Evolutionary conservation across 2,329 filamentous ascomycete genomes (phyloP).

Genomic region (Claviceps monticola): DNA sequence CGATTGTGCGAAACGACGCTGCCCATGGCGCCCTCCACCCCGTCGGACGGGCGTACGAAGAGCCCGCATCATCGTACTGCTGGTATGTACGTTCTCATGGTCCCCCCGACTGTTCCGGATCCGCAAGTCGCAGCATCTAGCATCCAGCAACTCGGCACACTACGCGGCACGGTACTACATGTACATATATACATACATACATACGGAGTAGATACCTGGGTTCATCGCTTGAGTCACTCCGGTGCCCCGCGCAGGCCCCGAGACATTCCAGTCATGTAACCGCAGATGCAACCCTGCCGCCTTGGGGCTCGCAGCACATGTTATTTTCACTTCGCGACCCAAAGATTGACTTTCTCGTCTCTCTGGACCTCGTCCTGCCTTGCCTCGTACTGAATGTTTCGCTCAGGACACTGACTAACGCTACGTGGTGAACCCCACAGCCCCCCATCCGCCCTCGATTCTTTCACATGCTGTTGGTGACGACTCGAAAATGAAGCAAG

Average conservation of each 20-base stretch:
- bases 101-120: conserved; percentile 6
- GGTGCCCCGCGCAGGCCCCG: neutral
- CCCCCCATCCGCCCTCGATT: neutral
- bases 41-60: conserved; percentile 1
- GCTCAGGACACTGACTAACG: neutral
- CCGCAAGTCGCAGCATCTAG: neutral
- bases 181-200: neutral
- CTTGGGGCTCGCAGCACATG: neutral
- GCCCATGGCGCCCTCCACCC: conserved; percentile 8
- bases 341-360: neutral
- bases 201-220: neutral
- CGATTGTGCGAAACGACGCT: neutral
- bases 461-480: conserved; percentile 4
- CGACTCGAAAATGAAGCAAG: conserved; percentile 9
- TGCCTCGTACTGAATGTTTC: neutral
- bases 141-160: neutral
- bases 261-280: neutral
- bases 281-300: conserved; percentile 1
- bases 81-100: conserved; percentile 5
- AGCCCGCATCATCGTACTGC: conserved; percentile 6
- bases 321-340: neutral
- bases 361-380: neutral
- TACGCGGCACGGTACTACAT: neutral
- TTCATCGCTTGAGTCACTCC: neutral
- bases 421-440: neutral